Percentiles rank a stretch among this genome's conserved stretches.
phyloP scores from a whole-genome alignment of 2,329 filamentous ascomycete species.

The Akanthomyces dipterigenus region DNA sequence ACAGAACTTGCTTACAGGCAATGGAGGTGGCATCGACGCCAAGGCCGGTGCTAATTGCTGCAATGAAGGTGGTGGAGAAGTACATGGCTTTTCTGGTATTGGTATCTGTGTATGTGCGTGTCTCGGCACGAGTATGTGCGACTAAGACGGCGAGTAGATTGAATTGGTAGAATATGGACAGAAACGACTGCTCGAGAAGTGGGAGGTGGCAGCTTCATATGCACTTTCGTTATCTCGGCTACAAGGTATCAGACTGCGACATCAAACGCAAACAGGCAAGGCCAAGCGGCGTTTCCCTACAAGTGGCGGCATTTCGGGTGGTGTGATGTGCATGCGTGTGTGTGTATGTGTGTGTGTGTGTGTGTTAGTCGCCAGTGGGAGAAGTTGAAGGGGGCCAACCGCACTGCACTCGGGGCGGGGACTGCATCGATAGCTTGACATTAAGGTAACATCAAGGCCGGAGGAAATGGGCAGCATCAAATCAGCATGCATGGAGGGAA shows the following conservation, averaged over 20 bases:
- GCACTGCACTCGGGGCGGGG: background rate
- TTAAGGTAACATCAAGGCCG: background rate
- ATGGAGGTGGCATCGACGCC: background rate
- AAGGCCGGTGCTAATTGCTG: background rate
- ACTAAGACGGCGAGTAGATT: background rate
- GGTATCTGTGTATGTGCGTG: background rate
- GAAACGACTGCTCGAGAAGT: background rate
- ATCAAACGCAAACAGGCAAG: background rate
- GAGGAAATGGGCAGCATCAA: background rate
- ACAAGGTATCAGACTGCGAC: background rate
- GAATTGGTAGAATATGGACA: background rate
- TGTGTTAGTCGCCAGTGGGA: background rate
- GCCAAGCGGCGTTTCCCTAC: background rate
- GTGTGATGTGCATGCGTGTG: background rate
- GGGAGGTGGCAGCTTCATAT: slow-evolving; percentile 4
- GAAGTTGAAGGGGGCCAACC: background rate
- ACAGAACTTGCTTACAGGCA: background rate
- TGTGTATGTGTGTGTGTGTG: background rate
- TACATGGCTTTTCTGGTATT: background rate
- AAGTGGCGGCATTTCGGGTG: background rate
- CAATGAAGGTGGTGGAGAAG: slow-evolving; percentile 7
- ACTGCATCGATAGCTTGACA: background rate
- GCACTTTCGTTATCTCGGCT: background rate
- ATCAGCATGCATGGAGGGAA: background rate
- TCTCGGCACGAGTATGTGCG: background rate